Evolutionary conservation across 768 basidiomycete genomes (phyloP).

Genomic region (Kwoniella newhampshirensis): DNA sequence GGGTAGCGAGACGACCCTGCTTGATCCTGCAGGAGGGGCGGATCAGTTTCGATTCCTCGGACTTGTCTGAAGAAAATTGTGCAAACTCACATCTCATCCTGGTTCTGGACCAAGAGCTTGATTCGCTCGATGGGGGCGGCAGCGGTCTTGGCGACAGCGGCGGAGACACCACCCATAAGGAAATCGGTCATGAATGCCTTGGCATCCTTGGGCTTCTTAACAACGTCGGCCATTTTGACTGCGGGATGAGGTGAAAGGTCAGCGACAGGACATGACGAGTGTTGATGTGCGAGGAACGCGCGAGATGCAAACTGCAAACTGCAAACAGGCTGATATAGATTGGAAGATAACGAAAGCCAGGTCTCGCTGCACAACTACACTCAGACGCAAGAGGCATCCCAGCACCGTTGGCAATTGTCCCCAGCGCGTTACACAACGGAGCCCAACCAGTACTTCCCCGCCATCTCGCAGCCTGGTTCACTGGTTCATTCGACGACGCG

Average conservation of each 20-base stretch:
- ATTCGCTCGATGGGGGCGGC: slow-evolving; percentile 99
- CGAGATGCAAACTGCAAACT: not conserved
- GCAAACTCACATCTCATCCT: slow-evolving; percentile 85
- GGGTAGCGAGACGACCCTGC: slow-evolving; percentile 92
- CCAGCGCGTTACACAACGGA: too few species aligned
- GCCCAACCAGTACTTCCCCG: too few species aligned
- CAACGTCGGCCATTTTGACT: slow-evolving; percentile 42
- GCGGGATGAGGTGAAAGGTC: slow-evolving; percentile 11
- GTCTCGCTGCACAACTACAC: too few species aligned
- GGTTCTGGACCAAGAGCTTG: slow-evolving; percentile 96
- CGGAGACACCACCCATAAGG: slow-evolving; percentile 59
- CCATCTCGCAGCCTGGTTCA: too few species aligned
- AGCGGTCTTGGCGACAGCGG: slow-evolving; percentile 95
- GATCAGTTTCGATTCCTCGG: slow-evolving; percentile 5
- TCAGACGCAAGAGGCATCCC: too few species aligned
- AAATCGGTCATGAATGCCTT: slow-evolving; percentile 74
- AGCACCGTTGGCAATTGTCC: too few species aligned
- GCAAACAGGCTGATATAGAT: too few species aligned
- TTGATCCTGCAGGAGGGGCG: slow-evolving; percentile 75
- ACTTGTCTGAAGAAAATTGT: not conserved
- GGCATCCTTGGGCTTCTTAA: slow-evolving; percentile 75
- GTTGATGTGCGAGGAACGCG: not conserved
- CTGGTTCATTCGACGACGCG: too few species aligned
- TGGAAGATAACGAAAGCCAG: too few species aligned
- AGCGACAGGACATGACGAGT: slow-evolving; percentile 11